Percentiles rank a stretch among this genome's conserved stretches.
phyloP scores from a whole-genome alignment of 768 basidiomycete genomes.

The Podaxis carcinomalis region DNA sequence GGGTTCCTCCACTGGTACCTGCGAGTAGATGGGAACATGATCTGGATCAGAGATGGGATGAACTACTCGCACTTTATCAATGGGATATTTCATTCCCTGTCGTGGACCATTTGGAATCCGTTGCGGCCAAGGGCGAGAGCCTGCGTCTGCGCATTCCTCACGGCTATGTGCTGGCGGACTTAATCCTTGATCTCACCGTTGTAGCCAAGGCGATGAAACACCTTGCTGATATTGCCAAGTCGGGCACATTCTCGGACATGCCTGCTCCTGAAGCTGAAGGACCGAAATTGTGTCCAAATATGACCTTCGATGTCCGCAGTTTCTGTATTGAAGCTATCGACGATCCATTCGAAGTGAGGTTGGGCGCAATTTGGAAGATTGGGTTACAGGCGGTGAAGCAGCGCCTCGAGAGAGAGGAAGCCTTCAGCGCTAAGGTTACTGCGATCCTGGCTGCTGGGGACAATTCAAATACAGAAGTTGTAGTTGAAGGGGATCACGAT shows the following conservation, averaged over 20 bases:
- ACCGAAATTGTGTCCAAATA: slow-evolving; percentile 65
- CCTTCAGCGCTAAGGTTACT: slow-evolving; percentile 76
- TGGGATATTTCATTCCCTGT: slow-evolving; percentile 39
- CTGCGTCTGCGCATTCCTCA: slow-evolving; percentile 76
- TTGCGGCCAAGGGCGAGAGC: slow-evolving; percentile 58
- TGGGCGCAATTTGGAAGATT: slow-evolving; percentile 71
- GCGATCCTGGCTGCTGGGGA: slow-evolving; percentile 40
- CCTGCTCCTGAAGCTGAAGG: slow-evolving; percentile 65
- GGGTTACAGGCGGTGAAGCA: slow-evolving; percentile 69
- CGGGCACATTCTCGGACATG: slow-evolving; percentile 48
- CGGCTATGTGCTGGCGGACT: slow-evolving; percentile 69
- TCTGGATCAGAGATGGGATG: slow-evolving; percentile 60
- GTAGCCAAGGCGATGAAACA: slow-evolving; percentile 74
- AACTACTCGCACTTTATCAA: slow-evolving; percentile 56
- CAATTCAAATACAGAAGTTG: slow-evolving; percentile 7
- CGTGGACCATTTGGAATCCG: slow-evolving; percentile 26
- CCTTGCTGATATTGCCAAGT: slow-evolving; percentile 49
- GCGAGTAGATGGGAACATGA: slow-evolving; percentile 30
- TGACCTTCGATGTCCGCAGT: slow-evolving; percentile 54
- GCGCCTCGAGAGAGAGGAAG: slow-evolving; percentile 71
- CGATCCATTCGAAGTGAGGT: slow-evolving; percentile 74
- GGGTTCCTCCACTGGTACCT: slow-evolving; percentile 48
- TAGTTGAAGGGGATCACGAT: slow-evolving; percentile 33
- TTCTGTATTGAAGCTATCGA: slow-evolving; percentile 79
- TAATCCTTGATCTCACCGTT: slow-evolving; percentile 67